Conservation (phyloP, 495 filamentous ascomycete species). For the Penicillium maclennaniae region DNA sequence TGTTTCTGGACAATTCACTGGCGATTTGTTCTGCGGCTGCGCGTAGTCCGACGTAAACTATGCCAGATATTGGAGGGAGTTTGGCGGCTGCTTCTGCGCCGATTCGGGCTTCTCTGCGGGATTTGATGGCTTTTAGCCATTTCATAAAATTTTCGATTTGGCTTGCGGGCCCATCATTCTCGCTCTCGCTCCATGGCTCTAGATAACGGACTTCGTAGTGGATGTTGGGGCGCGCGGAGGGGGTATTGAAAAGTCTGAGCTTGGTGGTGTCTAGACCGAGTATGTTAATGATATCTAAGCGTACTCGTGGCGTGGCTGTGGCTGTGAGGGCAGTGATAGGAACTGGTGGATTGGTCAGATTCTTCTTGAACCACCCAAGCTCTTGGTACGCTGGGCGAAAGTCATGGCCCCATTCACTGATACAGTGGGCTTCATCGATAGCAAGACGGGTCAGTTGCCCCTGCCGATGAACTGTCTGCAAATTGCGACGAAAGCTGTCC, state of each 20-base stretch:
- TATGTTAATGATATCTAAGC: constrained; percentile 72
- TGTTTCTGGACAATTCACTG: constrained; percentile 27
- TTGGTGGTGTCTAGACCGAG: constrained; percentile 59
- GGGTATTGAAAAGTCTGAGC: constrained; percentile 74
- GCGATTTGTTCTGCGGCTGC: constrained; percentile 74
- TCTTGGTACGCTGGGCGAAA: constrained; percentile 90
- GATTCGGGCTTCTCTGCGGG: constrained; percentile 51
- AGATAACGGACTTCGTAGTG: constrained; percentile 93
- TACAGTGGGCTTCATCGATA: constrained; percentile 95
- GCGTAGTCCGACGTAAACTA: constrained; percentile 83
- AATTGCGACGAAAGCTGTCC: constrained; percentile 69
- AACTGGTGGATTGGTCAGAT: constrained; percentile 71
- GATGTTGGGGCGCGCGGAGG: constrained; percentile 76
- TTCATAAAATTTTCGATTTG: constrained; percentile 65
- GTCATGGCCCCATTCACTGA: constrained; percentile 97
- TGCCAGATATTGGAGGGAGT: constrained; percentile 69
- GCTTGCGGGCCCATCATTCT: constrained; percentile 21
- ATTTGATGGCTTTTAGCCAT: constrained; percentile 71
- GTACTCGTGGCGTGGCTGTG: constrained; percentile 76
- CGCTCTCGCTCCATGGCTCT: constrained; percentile 42
- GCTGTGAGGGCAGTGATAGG: constrained; percentile 90
- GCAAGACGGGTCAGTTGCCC: constrained; percentile 79
- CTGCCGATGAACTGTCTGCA: constrained; percentile 73
- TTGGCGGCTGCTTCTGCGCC: constrained; percentile 40
- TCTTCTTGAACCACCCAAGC: constrained; percentile 80